phyloP scores from a whole-genome alignment of 306 rosid genomes.

The Pueraria montana region DNA sequence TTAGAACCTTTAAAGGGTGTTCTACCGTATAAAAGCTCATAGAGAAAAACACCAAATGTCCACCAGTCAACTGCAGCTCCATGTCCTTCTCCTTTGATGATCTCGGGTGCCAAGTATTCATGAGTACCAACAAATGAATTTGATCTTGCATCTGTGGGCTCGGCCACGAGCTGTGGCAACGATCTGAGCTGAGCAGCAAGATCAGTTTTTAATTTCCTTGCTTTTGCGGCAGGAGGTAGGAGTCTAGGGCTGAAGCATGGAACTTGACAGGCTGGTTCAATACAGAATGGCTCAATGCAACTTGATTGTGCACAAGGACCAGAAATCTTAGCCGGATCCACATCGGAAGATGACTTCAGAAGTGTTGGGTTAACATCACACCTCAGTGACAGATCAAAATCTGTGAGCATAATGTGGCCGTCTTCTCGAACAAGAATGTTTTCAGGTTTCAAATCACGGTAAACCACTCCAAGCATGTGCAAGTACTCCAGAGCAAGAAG shows the following conservation, averaged over 20 bases:
- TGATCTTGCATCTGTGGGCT: slow-evolving; percentile 88
- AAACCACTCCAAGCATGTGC: slow-evolving; percentile 95
- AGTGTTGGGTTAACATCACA: slow-evolving; percentile 84
- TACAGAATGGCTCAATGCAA: slow-evolving; percentile 87
- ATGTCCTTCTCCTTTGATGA: slow-evolving; percentile 91
- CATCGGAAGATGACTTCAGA: slow-evolving; percentile 63
- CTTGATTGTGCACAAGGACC: slow-evolving; percentile 75
- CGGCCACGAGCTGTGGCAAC: slow-evolving; percentile 92
- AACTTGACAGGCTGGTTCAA: slow-evolving; percentile 82
- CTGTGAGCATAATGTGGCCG: slow-evolving; percentile 95
- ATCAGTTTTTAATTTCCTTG: slow-evolving; percentile 70
- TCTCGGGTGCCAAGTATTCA: slow-evolving; percentile 94
- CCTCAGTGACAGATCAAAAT: slow-evolving; percentile 85
- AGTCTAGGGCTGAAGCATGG: slow-evolving; percentile 88
- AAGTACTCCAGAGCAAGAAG: slow-evolving; percentile 92
- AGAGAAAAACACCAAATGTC: slow-evolving; percentile 92
- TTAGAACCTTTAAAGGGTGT: slow-evolving; percentile 85
- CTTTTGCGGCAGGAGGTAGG: slow-evolving; percentile 68
- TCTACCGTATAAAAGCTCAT: slow-evolving; percentile 81
- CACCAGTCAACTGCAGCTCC: slow-evolving; percentile 99
- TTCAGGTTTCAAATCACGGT: slow-evolving; percentile 90
- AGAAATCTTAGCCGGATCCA: slow-evolving; percentile 69
- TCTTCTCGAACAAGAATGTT: slow-evolving; percentile 92
- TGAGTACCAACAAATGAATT: slow-evolving; percentile 95
- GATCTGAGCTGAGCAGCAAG: slow-evolving; percentile 67